phyloP scores from a whole-genome alignment of 345 rosid species.

The Draba incana region DNA sequence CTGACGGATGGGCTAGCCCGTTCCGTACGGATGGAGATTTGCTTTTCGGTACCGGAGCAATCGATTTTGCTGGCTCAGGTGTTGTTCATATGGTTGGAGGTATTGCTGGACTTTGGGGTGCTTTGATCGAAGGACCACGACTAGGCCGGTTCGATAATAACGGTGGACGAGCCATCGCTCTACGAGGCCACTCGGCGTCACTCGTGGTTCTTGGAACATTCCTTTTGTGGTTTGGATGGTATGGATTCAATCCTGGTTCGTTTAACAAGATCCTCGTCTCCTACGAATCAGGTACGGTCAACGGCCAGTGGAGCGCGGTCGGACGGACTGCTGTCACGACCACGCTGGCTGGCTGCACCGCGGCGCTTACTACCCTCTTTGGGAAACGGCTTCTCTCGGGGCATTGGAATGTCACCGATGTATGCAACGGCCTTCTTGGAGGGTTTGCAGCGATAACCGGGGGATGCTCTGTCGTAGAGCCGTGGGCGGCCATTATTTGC shows the following conservation, averaged over 20 bases:
- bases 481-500: slow-evolving; percentile 83
- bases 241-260: slow-evolving; percentile 79
- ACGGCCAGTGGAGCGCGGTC: slow-evolving; percentile 83
- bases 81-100: slow-evolving; percentile 65
- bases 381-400: slow-evolving; percentile 67
- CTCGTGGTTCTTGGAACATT: slow-evolving; percentile 44
- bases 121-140: slow-evolving; percentile 42
- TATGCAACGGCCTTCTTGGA: slow-evolving; percentile 78
- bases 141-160: slow-evolving; percentile 39
- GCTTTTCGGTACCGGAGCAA: slow-evolving; percentile 45
- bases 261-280: slow-evolving; percentile 49
- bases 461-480: slow-evolving; percentile 81
- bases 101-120: slow-evolving; percentile 53
- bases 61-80: slow-evolving; percentile 52
- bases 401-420: slow-evolving; percentile 79
- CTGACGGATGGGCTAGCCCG: slow-evolving; percentile 52
- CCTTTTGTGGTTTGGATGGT: slow-evolving; percentile 57
- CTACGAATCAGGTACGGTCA: slow-evolving; percentile 44
- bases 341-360: slow-evolving; percentile 75
- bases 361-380: slow-evolving; percentile 76
- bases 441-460: slow-evolving; percentile 88
- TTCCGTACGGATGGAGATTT: slow-evolving; percentile 41
- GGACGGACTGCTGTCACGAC: slow-evolving; percentile 87
- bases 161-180: slow-evolving; percentile 38
- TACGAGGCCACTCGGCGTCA: slow-evolving; percentile 43